Base-by-base conservation (phyloP, 2,329 filamentous ascomycete genomes). In the Penicillium sp. region DNA sequence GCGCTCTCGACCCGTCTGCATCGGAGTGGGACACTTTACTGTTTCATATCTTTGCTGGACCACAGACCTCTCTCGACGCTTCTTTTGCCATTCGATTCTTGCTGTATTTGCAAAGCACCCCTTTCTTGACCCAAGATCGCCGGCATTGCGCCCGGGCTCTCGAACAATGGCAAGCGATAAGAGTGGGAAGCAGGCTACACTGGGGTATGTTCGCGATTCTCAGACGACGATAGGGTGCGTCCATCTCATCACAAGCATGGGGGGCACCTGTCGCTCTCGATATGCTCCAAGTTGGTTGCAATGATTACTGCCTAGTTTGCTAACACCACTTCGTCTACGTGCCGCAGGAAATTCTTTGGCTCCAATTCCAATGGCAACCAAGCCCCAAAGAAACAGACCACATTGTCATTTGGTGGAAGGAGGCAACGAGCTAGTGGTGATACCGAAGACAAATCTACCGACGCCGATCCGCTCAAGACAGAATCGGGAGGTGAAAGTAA, bases 201-300 rank as follows among this genome's bases (percentile, higher is more conserved):
- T 95, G 68, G 87, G 87, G 89, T 95, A 93, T 73, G 89, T 91
- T 53, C 84, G 81, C 70, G 73, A 82, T 61, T 77, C 77, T 55
- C 87, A 91, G 75, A 81, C 78, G 64, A 88, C 84, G 59, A 73
- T 91, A 68, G 80, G 84, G 86, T 89, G 81, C 69, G 74, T 69
- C 50, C 50, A 34, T 48, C 39, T 49, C 48, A 34, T n/a, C 28
- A 51, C 34, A 44, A 20, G 11, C 37, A 35, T 37, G 39, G 36
- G 43, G 32, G 34, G 46, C 46, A 42, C 46, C 49, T 37, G 27
- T 44, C 32, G 11, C 9, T 10, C 27, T 38, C 34, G 29, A n/a
- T 26, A 6, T 18, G 28, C n/a, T 40, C 9, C 22, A 13, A 14
- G 16, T 32, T 14, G 11, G 22, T 1, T 11, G 3, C 26, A 20